Conservation (phyloP, 345 rosid genomes). For the Salix arbutifolia region DNA sequence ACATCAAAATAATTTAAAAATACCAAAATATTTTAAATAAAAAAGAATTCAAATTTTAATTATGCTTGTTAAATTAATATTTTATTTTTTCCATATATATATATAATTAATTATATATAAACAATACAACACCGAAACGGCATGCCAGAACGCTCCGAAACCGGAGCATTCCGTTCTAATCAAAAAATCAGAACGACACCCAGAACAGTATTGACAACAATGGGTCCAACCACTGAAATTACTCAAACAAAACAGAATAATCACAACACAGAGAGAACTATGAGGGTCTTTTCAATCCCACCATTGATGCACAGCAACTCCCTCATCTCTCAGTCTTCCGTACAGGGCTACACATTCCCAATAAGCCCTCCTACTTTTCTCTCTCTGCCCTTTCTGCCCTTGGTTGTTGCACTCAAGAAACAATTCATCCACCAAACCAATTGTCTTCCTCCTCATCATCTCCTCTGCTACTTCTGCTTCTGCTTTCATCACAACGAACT, state of each 20-base stretch:
- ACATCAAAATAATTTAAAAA: too few relatives aligned
- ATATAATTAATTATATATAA: too few relatives aligned
- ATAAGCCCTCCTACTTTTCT: conserved; percentile 37
- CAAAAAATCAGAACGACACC: too few relatives aligned
- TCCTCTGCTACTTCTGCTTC: conserved; percentile 41
- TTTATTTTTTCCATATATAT: too few relatives aligned
- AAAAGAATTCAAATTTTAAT: too few relatives aligned
- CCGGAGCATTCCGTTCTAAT: too few relatives aligned
- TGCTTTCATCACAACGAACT: conserved; percentile 47
- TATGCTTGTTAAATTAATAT: too few relatives aligned
- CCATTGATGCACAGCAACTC: conserved; percentile 53
- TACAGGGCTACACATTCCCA: conserved; percentile 52
- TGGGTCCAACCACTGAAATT: background rate
- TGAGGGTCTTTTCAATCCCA: conserved; percentile 20
- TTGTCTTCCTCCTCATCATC: conserved; percentile 20
- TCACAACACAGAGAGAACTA: background rate
- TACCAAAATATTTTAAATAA: too few relatives aligned
- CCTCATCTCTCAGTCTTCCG: conserved; percentile 39
- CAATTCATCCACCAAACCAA: conserved; percentile 40
- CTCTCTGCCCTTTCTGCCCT: conserved; percentile 20
- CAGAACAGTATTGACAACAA: too few relatives aligned
- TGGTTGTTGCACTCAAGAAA: conserved; percentile 40
- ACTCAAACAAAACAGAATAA: background rate
- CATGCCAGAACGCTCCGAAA: too few relatives aligned
- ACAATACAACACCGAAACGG: too few relatives aligned